Evolutionary conservation across 75 land plant genomes (phyloP), one percentile per base, ranked within the genome.

Genomic region (Pseudotsuga menziesii): DNA sequence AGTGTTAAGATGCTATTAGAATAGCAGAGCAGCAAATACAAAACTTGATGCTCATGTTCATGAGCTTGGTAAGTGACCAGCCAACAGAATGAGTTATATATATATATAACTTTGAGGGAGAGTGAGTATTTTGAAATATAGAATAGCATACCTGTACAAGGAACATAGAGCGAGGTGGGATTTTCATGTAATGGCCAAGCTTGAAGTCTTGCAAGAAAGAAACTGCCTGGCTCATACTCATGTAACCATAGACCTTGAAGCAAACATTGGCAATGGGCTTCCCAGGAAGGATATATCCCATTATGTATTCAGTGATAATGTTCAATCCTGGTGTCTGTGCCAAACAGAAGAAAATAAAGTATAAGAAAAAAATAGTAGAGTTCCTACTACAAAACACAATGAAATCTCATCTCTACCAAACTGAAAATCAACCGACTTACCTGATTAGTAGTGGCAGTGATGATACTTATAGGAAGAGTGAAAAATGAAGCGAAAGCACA

Each of bases 401-500:
- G 9, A 48, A 48, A 48, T 48, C 13, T 48, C 12, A 48, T 11
- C 54, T 48, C 12, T 2, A 48, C 12, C 0, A 48, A 48, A 48
- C 54, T 48, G 54, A 48, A 48, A 48, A 48, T 48, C 54, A 8
- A 48, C 11, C 2, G 2, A 13, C 15, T 60, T 54, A 91, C 98
- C 92, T 91, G 93, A 73, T 95, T 95, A 75, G 98, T 95, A 26
- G 95, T 91, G 23, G 98, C 98, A 82, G 91, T 91, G n/a, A 95
- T 91, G 61, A 95, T 83, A 74, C 93, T 89, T 60, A 93, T 88
- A 0, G 98, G 98, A 57, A 96, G 94, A 39, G 98, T 96, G 83
- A 96, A 96, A 3, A 77, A 56, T 6, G 84, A 85, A 26, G 98
- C 94, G 81, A 96, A 25, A 22, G 52, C 85, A 83, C 89, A 83